Base-by-base conservation (phyloP, 768 basidiomycete genomes). In the Leccinum subgranulosum region DNA sequence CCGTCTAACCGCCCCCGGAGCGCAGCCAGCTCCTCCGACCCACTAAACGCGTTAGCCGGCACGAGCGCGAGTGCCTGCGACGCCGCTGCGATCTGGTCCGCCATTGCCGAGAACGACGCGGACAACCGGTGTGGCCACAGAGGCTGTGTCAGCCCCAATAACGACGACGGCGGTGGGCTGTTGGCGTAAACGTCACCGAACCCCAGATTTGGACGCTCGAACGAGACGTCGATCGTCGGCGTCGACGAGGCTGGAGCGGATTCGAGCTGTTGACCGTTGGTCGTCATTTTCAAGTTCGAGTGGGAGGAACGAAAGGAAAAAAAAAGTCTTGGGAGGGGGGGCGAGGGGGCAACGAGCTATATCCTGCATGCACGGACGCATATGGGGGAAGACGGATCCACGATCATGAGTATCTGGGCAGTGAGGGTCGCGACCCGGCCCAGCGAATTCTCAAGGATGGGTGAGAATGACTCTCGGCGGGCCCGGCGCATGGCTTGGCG, bases 11-110 rank as follows among this genome's bases (percentile, higher is more conserved):
- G 64, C 19, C 55, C 49, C 36, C 50, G 59, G 27, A 3, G 54
- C 23, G 23, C 23, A 23, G 23, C 59, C 36, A 74, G 39, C 33
- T 64, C 58, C 1, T 65, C 66, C 14, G 57, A 52, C 55, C 60
- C 59, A 45, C 56, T 67, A 47, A 58, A 66, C 8, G 66, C 60
- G 4, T 67, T 58, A 33, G 66, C 43, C 15, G 66, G 73, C 11
- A 69, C 64, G 25, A 64, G 62, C 9, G 73, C 68, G 39, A 77
- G 69, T 17, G 73, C 74, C 39, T 74, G 74, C 12, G 74, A 74
- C 19, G 77, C 74, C 2, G 71, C 71, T n/a, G 67, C 65, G 54
- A 78, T 76, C 64, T 78, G 75, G 27, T 72, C 69, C 7, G 76
- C 75, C 63, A 78, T 74, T 25, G 74, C 67, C 17, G 70, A 66